Evolutionary conservation across 2,329 filamentous ascomycete genomes (phyloP).

Genomic region (Bimuria novae-zelandiae): DNA sequence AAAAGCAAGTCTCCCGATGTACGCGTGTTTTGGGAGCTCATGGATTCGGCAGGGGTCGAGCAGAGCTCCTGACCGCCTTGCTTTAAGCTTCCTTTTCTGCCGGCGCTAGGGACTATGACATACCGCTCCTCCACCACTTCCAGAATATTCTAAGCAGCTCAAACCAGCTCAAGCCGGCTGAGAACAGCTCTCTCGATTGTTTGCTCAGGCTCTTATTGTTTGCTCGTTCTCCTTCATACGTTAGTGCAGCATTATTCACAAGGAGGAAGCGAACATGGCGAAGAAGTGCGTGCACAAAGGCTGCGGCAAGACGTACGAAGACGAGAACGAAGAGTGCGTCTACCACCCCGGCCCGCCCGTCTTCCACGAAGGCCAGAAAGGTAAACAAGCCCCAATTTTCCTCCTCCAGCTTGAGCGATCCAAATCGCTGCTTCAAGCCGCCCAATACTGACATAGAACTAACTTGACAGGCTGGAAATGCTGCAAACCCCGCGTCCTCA

Average conservation of each 20-base stretch:
- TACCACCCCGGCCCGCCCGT: constrained; percentile 91
- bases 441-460: constrained; percentile 14
- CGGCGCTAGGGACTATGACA: constrained; percentile 32
- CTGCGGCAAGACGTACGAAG: constrained; percentile 85
- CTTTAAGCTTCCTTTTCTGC: constrained; percentile 27
- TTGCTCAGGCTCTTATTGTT: constrained; percentile 9
- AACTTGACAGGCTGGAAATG: constrained; percentile 89
- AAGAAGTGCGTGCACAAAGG: constrained; percentile 96
- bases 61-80: constrained; percentile 34
- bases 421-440: neutral
- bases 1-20: neutral
- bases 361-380: constrained; percentile 98
- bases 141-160: constrained; percentile 42
- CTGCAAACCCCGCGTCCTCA: constrained; percentile 95
- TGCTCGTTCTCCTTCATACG: constrained; percentile 4
- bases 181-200: constrained; percentile 14
- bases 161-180: constrained; percentile 19
- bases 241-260: neutral
- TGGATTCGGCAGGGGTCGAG: neutral
- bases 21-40: neutral
- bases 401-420: neutral
- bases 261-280: constrained; percentile 57
- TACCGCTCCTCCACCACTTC: constrained; percentile 30
- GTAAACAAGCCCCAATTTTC: constrained; percentile 52
- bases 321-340: constrained; percentile 79